Base-by-base conservation (phyloP, 495 filamentous ascomycete species). In the Pyrenula massariospora region DNA sequence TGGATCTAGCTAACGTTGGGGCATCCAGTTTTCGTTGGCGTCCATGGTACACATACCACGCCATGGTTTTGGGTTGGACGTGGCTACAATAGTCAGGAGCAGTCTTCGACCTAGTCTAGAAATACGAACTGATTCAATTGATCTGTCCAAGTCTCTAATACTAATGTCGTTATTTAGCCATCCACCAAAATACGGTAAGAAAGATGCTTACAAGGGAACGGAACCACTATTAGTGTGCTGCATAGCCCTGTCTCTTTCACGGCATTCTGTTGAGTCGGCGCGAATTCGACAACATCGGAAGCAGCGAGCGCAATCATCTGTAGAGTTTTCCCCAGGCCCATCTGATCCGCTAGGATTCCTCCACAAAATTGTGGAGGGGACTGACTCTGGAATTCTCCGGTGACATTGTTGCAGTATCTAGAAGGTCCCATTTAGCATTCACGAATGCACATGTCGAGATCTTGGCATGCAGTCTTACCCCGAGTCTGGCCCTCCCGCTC, bases 1-100 rank as follows among this genome's bases (percentile, higher is more conserved):
- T 88, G 48, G 83, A 77, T 19, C 72, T 62, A 19, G 5, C 31
- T 8, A 42, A 42, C 8, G 8, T 5, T 15, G 5, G 8, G 15
- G 15, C 31, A 15, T 42, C 15, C 31, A 5, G 31, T 42, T 42
- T 15, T 42, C 31, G 5, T 15, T 42, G 8, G 31, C 8, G 31
- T 8, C 31, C 31, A 15, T 42, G 15, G 31, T 42, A n/a, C n/a
- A n/a, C n/a, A 42, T 42, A 42, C 31, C 8, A 42, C 8, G 31
- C 8, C 31, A 5, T 42, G 31, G 15, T 8, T n/a, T 5, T 42
- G 8, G 31, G 31, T 15, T 15, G 31, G 15, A 42, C 15, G 15
- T 42, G 31, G 31, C 31, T 42, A 8, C 5, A 5, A 8, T n/a
- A n/a, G n/a, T n/a, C n/a, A n/a, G n/a, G 58, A 47, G 21, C 55